Evolutionary conservation across 169 alveolate genomes (phyloP).

Genomic region (Plasmodium gonderi): DNA sequence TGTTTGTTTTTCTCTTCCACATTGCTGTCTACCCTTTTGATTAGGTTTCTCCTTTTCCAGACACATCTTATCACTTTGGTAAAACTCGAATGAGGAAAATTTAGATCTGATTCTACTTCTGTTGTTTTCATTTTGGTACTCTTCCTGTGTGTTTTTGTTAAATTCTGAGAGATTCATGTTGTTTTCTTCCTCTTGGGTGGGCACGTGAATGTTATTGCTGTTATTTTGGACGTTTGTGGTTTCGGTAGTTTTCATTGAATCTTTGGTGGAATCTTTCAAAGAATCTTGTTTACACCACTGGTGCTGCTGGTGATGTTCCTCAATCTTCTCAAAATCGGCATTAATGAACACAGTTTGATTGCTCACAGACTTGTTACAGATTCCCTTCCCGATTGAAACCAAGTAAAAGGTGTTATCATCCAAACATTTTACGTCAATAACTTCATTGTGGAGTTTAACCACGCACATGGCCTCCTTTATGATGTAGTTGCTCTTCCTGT

Average conservation of each 20-base stretch:
- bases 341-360: constrained; percentile 34
- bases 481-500: constrained; percentile 25
- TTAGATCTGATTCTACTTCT: background rate
- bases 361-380: constrained; percentile 14
- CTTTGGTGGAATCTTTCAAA: no score
- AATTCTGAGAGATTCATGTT: background rate
- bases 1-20: background rate
- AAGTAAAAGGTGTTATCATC: constrained; percentile 46
- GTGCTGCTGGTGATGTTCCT: background rate
- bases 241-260: no score
- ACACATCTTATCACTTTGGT: background rate
- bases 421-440: constrained; percentile 39
- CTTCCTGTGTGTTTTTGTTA: background rate
- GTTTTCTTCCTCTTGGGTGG: background rate
- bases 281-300: background rate
- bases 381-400: constrained; percentile 47
- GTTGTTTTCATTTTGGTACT: background rate
- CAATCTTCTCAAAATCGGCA: background rate
- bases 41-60: background rate
- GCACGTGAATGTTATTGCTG: background rate
- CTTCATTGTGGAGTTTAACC: constrained; percentile 41
- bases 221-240: no score
- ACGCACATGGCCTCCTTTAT: constrained; percentile 65
- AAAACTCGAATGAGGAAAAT: background rate
- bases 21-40: background rate